A percentile compares a stretch with the other conserved stretches of the same genome.
Conservation (phyloP, 768 basidiomycete species). For the Saitozyma sp. region DNA sequence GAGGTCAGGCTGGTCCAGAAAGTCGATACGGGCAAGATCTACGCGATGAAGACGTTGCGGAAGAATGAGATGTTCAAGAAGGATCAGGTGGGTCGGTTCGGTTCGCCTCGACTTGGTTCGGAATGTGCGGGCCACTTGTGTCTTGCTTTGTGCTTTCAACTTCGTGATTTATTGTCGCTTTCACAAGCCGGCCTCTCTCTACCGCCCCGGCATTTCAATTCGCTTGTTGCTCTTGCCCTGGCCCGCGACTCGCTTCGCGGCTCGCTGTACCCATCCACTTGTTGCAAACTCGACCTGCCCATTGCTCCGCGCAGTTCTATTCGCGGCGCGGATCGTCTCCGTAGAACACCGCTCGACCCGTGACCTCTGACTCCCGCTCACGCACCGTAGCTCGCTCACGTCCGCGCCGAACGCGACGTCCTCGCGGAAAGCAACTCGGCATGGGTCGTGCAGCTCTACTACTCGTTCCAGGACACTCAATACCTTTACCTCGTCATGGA, state of each 20-base stretch:
- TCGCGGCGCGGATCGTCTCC: too few species aligned
- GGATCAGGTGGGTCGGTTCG: slow-evolving; percentile 70
- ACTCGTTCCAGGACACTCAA: slow-evolving; percentile 93
- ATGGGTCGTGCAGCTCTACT: slow-evolving; percentile 96
- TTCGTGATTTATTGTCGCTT: too few species aligned
- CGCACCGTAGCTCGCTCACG: slow-evolving; percentile 78
- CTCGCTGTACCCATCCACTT: too few species aligned
- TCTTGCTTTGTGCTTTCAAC: too few species aligned
- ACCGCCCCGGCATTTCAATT: too few species aligned
- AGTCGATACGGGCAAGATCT: slow-evolving; percentile 93
- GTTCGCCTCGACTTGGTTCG: too few species aligned
- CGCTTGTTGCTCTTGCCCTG: not conserved
- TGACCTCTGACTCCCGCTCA: not conserved
- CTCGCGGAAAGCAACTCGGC: slow-evolving; percentile 90
- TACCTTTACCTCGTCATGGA: slow-evolving; percentile 98
- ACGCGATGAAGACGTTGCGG: slow-evolving; percentile 96
- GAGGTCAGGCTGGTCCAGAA: slow-evolving; percentile 98
- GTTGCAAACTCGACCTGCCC: too few species aligned
- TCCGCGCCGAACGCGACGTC: slow-evolving; percentile 94
- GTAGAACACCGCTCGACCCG: too few species aligned
- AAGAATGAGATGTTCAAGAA: slow-evolving; percentile 99
- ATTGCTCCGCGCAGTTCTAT: too few species aligned
- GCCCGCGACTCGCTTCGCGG: too few species aligned
- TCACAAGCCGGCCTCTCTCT: too few species aligned
- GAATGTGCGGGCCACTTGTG: too few species aligned